Evolutionary conservation across 2,329 filamentous ascomycete species (phyloP), one percentile per base, ranked within the genome.

Genomic region (Beauveria scarabaeidicola): DNA sequence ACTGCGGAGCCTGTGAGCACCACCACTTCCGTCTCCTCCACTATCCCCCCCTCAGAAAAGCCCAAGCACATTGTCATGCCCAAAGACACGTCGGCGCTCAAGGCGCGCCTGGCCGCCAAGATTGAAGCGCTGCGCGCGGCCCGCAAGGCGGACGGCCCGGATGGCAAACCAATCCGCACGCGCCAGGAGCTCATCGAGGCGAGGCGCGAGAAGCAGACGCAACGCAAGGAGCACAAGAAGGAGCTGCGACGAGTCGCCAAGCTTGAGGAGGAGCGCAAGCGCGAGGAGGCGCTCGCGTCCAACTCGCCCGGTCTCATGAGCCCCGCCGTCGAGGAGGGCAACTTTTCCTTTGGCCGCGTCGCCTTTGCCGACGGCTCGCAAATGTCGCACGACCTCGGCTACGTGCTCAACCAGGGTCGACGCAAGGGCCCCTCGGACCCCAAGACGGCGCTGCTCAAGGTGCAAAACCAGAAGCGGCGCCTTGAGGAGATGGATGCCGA

Each of bases 141-240:
- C 27, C 87, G 94, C 61, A 96, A 96, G 72, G 92, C 93, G 6
- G 91, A 95, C 66, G 90, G 89, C 6, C 81, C 86, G 1, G 86
- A 95, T 66, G 91, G 91, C 62, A 87, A 88, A 68, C 72, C 72
- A 17, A 90, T 93, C 60, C 86, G 89, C 64, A 96, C 90, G 62
- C 85, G 94, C 62, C 89, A 96, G 74, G 92, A 97, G 70, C 82
- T 99, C 13, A 91, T 99, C 66, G 94, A 97, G 73, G 84, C 90
- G 48, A 85, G 94, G 46, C 85, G 94, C 63, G 85, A 86, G 69
- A 97, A 96, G 76, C 89, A 96, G 71, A 88, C 90, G 61, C 85
- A 91, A 72, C 85, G 91, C 63, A 93, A 92, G 71, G 86, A 86
- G 23, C 88, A 93, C 68, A 97, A 96, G 78, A 94, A 96, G 74